Percentiles rank a stretch among this genome's conserved stretches.
phyloP scores from a whole-genome alignment of 1,139 yeast species.

The Blastobotrys malaysiensis region DNA sequence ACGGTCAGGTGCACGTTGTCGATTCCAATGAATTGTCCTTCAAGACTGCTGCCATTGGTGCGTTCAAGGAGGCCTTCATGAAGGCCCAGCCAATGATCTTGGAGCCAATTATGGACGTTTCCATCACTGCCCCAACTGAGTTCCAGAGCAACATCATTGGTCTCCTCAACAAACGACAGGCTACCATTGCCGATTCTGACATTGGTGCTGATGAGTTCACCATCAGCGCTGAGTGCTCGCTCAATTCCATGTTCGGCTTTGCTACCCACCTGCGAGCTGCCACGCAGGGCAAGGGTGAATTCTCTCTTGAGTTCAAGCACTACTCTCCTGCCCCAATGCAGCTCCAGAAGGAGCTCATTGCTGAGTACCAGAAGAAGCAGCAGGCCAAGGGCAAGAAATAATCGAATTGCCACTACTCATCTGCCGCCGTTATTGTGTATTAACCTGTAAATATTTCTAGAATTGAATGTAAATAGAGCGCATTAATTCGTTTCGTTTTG shows the following conservation, averaged over 20 bases:
- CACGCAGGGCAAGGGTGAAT: constrained; percentile 99
- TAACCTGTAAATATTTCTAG: constrained; percentile 7
- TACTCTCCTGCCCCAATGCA: constrained; percentile 90
- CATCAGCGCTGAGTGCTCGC: constrained; percentile 87
- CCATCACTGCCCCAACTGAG: constrained; percentile 91
- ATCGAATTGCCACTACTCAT: background rate
- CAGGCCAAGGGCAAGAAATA: constrained; percentile 25
- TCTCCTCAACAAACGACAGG: constrained; percentile 83
- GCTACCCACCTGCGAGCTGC: constrained; percentile 93
- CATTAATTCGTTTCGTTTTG: background rate
- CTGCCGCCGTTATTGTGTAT: background rate
- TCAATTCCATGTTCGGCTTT: constrained; percentile 93
- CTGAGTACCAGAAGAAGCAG: constrained; percentile 64
- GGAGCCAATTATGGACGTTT: constrained; percentile 94
- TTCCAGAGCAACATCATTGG: constrained; percentile 95
- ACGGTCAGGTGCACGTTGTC: constrained; percentile 96
- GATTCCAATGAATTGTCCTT: constrained; percentile 96
- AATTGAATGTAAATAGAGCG: constrained; percentile 1
- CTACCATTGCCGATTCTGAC: constrained; percentile 89
- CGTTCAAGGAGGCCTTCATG: constrained; percentile 86
- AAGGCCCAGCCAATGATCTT: constrained; percentile 80
- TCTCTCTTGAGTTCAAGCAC: constrained; percentile 87
- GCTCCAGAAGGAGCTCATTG: constrained; percentile 83
- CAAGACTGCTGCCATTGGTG: constrained; percentile 86
- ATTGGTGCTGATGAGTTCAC: constrained; percentile 94